These are phyloP conservation scores for Bertia moriformis DNA, from an alignment of 2,329 filamentous ascomycete species.

Conservation along the genomic window DNA sequence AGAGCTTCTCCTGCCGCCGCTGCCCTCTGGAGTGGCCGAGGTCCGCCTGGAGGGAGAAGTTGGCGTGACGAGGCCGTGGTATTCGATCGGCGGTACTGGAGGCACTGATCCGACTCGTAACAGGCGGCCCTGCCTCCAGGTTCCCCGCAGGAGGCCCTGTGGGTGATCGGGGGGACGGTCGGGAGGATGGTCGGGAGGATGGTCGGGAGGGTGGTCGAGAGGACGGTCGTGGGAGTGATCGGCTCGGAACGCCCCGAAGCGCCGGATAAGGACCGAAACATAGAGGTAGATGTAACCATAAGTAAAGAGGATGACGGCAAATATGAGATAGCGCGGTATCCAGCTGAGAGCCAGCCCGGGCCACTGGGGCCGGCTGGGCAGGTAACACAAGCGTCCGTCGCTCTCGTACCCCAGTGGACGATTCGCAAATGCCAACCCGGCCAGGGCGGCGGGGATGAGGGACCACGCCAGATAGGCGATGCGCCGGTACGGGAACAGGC, in stretches of 20 bases:
- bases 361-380: slow-evolving; percentile 55
- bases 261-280: slow-evolving; percentile 30
- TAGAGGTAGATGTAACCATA: slow-evolving; percentile 60
- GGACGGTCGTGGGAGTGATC: slow-evolving; percentile 1
- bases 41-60: neutral
- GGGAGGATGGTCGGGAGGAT: no score
- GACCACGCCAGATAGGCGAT: slow-evolving; percentile 42
- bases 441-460: slow-evolving; percentile 41
- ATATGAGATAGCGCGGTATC: slow-evolving; percentile 60
- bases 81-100: neutral
- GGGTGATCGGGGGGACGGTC: no score
- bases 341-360: slow-evolving; percentile 54
- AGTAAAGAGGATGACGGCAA: slow-evolving; percentile 45
- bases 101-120: no score
- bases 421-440: slow-evolving; percentile 49
- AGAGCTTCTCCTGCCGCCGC: no score
- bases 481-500: slow-evolving; percentile 53
- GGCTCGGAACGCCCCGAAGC: slow-evolving; percentile 16
- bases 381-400: slow-evolving; percentile 54
- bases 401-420: slow-evolving; percentile 38
- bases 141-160: no score
- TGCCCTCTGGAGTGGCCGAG: no score
- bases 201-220: no score
- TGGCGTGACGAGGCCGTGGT: neutral
- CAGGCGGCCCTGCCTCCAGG: no score